Conservation (phyloP, 2,329 filamentous ascomycete genomes). For the Parastagonospora avenae region DNA sequence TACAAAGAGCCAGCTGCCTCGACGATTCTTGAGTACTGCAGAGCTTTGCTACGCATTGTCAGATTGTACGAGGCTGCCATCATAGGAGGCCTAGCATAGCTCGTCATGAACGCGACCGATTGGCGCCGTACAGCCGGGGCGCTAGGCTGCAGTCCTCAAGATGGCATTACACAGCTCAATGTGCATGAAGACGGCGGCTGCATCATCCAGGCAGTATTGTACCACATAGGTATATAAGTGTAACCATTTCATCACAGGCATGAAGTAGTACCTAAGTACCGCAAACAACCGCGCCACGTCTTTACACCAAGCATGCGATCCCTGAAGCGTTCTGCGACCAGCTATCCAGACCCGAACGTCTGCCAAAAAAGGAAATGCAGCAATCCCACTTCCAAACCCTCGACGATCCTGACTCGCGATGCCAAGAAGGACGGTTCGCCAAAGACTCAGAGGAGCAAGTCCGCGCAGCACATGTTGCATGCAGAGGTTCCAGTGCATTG, state of each 20-base stretch:
- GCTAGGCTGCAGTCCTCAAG: neutral
- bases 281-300: too few relatives aligned
- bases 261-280: neutral
- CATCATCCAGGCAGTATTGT: neutral
- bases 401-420: neutral
- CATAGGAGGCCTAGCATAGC: too few relatives aligned
- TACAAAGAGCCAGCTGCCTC: too few relatives aligned
- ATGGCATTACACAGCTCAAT: neutral
- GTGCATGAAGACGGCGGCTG: neutral
- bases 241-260: neutral
- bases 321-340: neutral
- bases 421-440: neutral
- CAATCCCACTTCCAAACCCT: neutral
- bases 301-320: neutral
- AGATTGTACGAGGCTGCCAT: too few relatives aligned
- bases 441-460: neutral
- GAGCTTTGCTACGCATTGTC: too few relatives aligned
- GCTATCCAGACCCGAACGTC: neutral
- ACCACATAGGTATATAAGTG: neutral
- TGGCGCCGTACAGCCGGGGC: neutral
- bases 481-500: neutral
- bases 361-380: neutral
- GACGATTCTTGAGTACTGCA: too few relatives aligned
- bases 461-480: neutral
- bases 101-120: too few relatives aligned